Base-by-base conservation (phyloP, 2,329 filamentous ascomycete species). In the Ascochyta lentis region DNA sequence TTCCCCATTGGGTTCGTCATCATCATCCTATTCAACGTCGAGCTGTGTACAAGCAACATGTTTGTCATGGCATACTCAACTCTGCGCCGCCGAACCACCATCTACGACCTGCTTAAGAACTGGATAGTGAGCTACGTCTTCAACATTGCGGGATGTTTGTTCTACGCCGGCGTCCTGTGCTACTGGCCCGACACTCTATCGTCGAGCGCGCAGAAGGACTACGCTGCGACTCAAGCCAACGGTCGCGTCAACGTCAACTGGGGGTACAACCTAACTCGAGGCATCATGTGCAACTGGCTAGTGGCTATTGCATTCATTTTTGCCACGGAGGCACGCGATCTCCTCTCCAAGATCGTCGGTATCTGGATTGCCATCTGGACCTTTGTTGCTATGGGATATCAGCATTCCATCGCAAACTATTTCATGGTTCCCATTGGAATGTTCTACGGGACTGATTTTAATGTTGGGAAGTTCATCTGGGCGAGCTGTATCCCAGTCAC, bases 1-100 rank as follows among this genome's bases (percentile, higher is more conserved):
- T 61, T 60, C 22, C 62, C 62, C 15, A 41, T 60, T 13, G 58
- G 57, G 0, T 65, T 65, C 34, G 57, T 49, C 35, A 54, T 65
- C 16, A 54, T 65, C 26, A 59, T 60, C 27, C 31, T 61, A 2
- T 57, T 58, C 16, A 63, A 59, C 29, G 31, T 61, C 27, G 60
- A 65, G 34, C 35, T 65, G n/a, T 56, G 45, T 29, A 65, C 59
- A 2, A 59, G 52, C 38, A 63, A 61, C 37, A 60, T 63, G 60
- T 60, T 65, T 22, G 47, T 65, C 45, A 59, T 65, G 57, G 44
- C 50, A 2, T 61, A 59, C 31, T 47, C 57, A 12, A 40, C 49
- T 42, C 22, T 52, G 26, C 54, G 59, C 26, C 54, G 58, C 7
- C 49, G 49, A 5, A 58, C 45, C 1, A 57, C 55, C 5, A 8